Percentiles rank a stretch among this genome's conserved stretches.
These are phyloP conservation scores for Colletotrichum scovillei DNA, from an alignment of 2,329 filamentous ascomycete species.

Conservation along the genomic window DNA sequence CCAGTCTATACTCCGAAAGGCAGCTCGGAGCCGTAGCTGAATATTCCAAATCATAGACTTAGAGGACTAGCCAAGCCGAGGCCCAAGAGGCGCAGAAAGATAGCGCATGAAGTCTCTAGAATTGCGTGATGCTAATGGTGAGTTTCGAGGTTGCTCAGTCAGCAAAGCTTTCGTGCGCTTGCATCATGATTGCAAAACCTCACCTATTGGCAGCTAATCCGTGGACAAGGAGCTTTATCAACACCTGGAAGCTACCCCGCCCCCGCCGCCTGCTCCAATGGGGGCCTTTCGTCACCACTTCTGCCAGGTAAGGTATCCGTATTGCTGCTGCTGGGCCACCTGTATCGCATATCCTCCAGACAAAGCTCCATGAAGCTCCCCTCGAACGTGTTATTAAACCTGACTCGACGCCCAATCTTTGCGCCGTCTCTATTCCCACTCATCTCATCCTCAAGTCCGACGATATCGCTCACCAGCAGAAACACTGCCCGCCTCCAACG, in stretches of 20 bases:
- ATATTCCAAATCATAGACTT: constrained; percentile 8
- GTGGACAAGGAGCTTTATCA: background rate
- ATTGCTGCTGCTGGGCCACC: constrained; percentile 5
- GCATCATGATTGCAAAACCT: constrained; percentile 27
- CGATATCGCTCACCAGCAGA: background rate
- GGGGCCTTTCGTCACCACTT: constrained; percentile 14
- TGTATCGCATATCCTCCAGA: background rate
- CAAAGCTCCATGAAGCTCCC: constrained; percentile 32
- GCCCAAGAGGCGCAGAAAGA: background rate
- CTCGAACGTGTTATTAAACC: constrained; percentile 22
- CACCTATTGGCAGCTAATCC: background rate
- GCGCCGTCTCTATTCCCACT: background rate
- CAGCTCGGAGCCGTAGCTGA: background rate
- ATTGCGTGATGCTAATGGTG: constrained; percentile 15
- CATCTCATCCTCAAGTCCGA: background rate
- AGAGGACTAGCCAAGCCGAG: background rate
- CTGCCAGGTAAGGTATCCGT: no score
- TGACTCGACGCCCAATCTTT: constrained; percentile 13
- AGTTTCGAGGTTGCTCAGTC: constrained; percentile 4
- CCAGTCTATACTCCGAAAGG: background rate
- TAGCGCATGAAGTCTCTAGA: background rate
- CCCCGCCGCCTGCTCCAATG: constrained; percentile 28
- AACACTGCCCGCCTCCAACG: background rate
- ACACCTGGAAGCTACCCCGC: constrained; percentile 19
- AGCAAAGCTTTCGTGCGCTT: constrained; percentile 24